Percentiles rank a stretch among this genome's conserved stretches.
These are phyloP conservation scores for Sisymbrium altissimum DNA, from an alignment of 345 rosid genomes.

Conservation along the genomic window DNA sequence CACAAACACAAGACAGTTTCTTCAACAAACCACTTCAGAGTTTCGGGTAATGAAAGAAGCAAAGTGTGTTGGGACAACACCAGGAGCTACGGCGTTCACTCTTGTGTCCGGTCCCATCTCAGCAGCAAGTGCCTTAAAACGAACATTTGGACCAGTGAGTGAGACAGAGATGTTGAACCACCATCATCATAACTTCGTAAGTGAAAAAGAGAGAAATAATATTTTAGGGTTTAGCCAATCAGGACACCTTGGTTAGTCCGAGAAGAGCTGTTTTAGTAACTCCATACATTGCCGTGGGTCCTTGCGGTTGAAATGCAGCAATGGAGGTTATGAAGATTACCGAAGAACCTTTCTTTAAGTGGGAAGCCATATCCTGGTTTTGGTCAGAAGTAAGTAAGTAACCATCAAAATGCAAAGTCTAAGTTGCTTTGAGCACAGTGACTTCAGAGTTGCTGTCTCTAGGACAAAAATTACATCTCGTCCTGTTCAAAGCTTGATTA, in stretches of 20 bases:
- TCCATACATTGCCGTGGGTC: constrained; percentile 78
- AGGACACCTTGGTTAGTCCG: constrained; percentile 66
- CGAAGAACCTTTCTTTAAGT: constrained; percentile 74
- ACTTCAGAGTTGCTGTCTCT: neutral
- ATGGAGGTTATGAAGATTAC: constrained; percentile 75
- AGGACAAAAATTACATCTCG: neutral
- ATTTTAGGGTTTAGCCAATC: neutral
- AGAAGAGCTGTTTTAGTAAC: constrained; percentile 91
- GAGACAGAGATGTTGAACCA: neutral
- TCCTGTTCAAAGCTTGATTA: neutral
- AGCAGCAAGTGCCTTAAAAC: constrained; percentile 66
- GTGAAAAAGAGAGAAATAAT: neutral
- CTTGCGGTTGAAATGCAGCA: constrained; percentile 59
- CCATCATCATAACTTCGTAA: neutral
- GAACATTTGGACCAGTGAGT: neutral
- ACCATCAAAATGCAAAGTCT: neutral
- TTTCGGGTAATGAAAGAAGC: constrained; percentile 52
- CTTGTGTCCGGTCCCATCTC: constrained; percentile 84
- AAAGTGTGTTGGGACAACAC: constrained; percentile 83
- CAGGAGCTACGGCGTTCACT: constrained; percentile 83
- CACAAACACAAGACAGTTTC: neutral
- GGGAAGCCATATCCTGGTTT: constrained; percentile 69
- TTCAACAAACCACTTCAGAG: constrained; percentile 37
- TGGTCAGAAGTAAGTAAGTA: neutral
- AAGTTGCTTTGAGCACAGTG: neutral